Base-by-base conservation (phyloP, 306 rosid genomes). In the Urtica urens region DNA sequence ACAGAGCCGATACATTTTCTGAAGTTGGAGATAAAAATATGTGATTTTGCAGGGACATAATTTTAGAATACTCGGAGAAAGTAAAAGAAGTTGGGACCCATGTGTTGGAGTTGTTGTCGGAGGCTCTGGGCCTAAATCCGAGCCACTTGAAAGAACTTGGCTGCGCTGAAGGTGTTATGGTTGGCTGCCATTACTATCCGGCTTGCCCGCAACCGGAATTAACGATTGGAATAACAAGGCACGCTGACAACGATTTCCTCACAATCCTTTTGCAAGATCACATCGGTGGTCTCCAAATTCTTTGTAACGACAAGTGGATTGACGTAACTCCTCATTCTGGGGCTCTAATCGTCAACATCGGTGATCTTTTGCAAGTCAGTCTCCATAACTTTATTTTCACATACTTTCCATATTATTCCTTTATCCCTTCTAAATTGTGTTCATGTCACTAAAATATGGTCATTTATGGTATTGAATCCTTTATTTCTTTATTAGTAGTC, bases 181-280 rank as follows among this genome's bases (percentile, higher is more conserved):
- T 57, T 20, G 2, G 56, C 0, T 8, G 55, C 10, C 66, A 74
- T 12, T 74, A 69, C 46, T 69, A 74, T 21, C 76, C 76, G 0
- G 19, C 80, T 2, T 74, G 80, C 23, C 80, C 80, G 0, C 54
- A 64, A n/a, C 80, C 73, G 4, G 47, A 65, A 1, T 19, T 65
- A 0, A 60, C 80, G 1, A 13, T 37, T 11, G 76, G 80, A 13
- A 20, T 23, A 0, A 7, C 30, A 11, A 31, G 62, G 33, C 80
- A 69, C 15, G 0, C 67, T 0, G 76, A 74, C 46, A 7, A 6
- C 2, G 44, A 17, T 18, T 69, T 74, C 41, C 35, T 74, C 37
- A 69, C 80, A 0, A 19, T 69, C 8, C 60, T 74, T 13, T 23
- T 69, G 15, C 76, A 74, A 58, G 76, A 74, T 46, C 48, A 52